Base-by-base conservation (phyloP, 345 rosid genomes). In the Gynandropsis gynandra region DNA sequence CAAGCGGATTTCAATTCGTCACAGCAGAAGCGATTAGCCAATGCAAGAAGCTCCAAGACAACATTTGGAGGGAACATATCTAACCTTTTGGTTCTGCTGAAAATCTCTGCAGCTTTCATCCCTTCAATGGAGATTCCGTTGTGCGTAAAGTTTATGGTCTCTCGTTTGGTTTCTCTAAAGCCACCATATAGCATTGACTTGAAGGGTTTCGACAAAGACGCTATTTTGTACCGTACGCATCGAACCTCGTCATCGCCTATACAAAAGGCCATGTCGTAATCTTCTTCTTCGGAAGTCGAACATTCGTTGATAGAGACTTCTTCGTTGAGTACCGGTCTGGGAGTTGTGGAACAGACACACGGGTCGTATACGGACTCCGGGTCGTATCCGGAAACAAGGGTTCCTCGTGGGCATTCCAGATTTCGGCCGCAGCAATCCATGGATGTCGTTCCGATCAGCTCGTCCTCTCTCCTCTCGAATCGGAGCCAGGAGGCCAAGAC, bases 381-480 rank as follows among this genome's bases (percentile, higher is more conserved):
- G 45, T 74, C 65, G 9, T 88, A 88, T 21, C 97, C 92, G 4
- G 82, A 14, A 7, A 81, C 75, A 67, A 93, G 65, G 42, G 77
- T 73, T n/a, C 95, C 88, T 67, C 62, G 76, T 1, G 97, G 99
- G 37, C 99, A 93, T 54, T 93, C 94, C 29, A 85, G 42, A 48
- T 78, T 93, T 37, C 89, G 76, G 20, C 95, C 95, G 17, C 76
- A 73, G 40, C 97, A 93, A 67, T 81, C 88, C 94, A 92, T 79
- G 10, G 94, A 70, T 4, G 72, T 72, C 0, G 76, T 72, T 16
- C 94, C 99, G 31, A 76, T 67, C 1, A 88, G 79, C 59, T 88
- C 97, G 56, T 93, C 88, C 31, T 93, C 97, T 47, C 99, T 81
- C 80, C 99, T 79, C 79, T 93, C 99, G 36, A 32, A 93, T 42